Base-by-base conservation (phyloP, 441 rosid species). In the Pelargonium fulgidum region DNA sequence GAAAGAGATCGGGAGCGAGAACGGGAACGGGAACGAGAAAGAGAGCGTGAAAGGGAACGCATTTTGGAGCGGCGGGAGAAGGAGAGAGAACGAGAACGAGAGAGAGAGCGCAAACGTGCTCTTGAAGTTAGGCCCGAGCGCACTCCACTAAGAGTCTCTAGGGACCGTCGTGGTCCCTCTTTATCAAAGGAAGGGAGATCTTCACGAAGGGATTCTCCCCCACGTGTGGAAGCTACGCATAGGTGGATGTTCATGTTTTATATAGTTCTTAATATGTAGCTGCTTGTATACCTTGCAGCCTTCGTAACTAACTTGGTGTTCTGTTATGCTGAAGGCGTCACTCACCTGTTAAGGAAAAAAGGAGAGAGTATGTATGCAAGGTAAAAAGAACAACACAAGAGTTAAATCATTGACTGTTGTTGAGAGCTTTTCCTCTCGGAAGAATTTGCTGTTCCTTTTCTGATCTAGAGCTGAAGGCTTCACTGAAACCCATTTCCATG, bases 351-450 rank as follows among this genome's bases (percentile, higher is more conserved):
- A 90, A 84, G 85, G 96, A 93, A 79, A 85, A 90, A 87, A 87
- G 96, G 81, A 92, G 98, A 82, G 98, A 92, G 77, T 92, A 94
- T 89, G 81, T 87, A 74, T 90, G 97, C 97, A 94, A 92, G 99
- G 98, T 94, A 92, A 90, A 86, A 70, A 68, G 72, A 67, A 75
- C 72, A 76, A 69, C 36, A 66, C 79, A 70, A 85, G 89, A 82
- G 84, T 77, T 80, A 79, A 83, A 67, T 82, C 78, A 65, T 84
- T 82, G 82, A 72, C 42, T 84, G 80, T 75, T 88, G 75, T 64
- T 78, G 26, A 63, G 78, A 81, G 73, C 71, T 68, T 65, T 75
- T 76, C 73, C 75, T 76, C 76, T 78, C 70, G 69, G 79, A 58
- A 71, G 79, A 69, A 70, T 77, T 75, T 68, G 67, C 70, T 70